These are phyloP conservation scores for Globisporangium heterothallicum DNA, from an alignment of 352 stramenopile genomes.

Conservation along the genomic window DNA sequence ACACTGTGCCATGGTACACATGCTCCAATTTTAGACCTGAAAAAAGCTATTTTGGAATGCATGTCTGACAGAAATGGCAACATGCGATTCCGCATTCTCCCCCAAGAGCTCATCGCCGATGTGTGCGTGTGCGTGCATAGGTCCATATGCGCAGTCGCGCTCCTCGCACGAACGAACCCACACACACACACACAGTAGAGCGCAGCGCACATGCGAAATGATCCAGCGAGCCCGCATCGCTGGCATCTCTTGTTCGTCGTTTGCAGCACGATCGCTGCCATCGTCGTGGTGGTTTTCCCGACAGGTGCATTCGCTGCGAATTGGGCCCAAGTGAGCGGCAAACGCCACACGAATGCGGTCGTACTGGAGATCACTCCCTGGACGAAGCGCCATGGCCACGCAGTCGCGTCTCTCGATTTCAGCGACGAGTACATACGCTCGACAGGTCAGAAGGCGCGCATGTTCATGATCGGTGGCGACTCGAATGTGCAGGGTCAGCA, in stretches of 20 bases:
- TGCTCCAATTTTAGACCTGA: too few relatives aligned
- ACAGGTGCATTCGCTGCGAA: slow-evolving; percentile 22
- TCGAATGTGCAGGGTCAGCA: slow-evolving; percentile 58
- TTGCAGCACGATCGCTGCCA: neutral
- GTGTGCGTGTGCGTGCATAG: too few relatives aligned
- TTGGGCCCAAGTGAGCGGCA: slow-evolving; percentile 68
- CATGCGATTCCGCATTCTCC: too few relatives aligned
- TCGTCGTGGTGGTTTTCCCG: neutral
- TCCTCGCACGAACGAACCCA: too few relatives aligned
- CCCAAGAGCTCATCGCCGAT: too few relatives aligned
- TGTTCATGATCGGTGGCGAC: slow-evolving; percentile 72
- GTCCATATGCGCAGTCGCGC: too few relatives aligned
- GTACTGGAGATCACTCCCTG: slow-evolving; percentile 51
- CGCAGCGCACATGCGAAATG: neutral
- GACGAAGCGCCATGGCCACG: slow-evolving; percentile 59
- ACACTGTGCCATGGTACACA: too few relatives aligned
- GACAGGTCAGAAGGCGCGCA: slow-evolving; percentile 44
- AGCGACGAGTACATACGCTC: slow-evolving; percentile 31
- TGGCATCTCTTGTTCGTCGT: neutral
- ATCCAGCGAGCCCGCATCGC: neutral
- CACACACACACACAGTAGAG: too few relatives aligned
- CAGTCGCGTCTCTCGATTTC: slow-evolving; percentile 53
- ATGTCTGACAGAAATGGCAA: too few relatives aligned
- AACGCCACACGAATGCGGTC: slow-evolving; percentile 48
- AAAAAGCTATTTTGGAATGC: too few relatives aligned